phyloP scores from a whole-genome alignment of 2,329 filamentous ascomycete species.

The Paecilomyces sp. region DNA sequence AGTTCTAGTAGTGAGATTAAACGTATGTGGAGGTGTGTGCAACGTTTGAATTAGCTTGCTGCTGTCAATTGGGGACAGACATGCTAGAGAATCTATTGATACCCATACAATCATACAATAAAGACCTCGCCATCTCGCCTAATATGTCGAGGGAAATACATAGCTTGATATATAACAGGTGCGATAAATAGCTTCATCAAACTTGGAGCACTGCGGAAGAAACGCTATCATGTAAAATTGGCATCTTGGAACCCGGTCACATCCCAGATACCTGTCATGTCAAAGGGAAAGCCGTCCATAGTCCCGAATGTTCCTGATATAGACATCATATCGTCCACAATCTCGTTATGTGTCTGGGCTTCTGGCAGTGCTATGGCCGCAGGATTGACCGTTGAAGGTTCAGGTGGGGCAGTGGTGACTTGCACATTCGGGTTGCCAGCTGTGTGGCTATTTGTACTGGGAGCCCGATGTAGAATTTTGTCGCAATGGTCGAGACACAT shows the following conservation, averaged over 20 bases:
- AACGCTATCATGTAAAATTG: conserved; percentile 16
- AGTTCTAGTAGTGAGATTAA: not conserved
- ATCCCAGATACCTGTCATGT: conserved; percentile 41
- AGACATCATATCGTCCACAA: conserved; percentile 41
- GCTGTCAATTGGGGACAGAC: not conserved
- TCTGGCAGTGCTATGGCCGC: conserved; percentile 35
- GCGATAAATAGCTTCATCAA: not conserved
- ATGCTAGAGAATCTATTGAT: not conserved
- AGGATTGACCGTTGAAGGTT: conserved; percentile 28
- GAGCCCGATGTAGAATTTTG: conserved; percentile 34
- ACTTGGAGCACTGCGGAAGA: not conserved
- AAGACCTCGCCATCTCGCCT: not conserved
- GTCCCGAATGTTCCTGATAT: conserved; percentile 39
- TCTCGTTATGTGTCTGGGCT: conserved; percentile 38
- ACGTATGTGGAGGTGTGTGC: not conserved
- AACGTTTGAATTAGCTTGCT: not conserved
- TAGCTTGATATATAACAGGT: not conserved
- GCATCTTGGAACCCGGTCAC: conserved; percentile 36
- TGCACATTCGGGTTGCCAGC: conserved; percentile 4
- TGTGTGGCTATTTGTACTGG: conserved; percentile 18
- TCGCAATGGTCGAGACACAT: conserved; percentile 48
- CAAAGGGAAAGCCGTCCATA: conserved; percentile 40
- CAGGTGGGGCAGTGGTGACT: conserved; percentile 12
- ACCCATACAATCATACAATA: not conserved
- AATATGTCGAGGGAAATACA: not conserved